Evolutionary conservation across 768 basidiomycete genomes (phyloP).

Genomic region (Boletus eberwhitei): DNA sequence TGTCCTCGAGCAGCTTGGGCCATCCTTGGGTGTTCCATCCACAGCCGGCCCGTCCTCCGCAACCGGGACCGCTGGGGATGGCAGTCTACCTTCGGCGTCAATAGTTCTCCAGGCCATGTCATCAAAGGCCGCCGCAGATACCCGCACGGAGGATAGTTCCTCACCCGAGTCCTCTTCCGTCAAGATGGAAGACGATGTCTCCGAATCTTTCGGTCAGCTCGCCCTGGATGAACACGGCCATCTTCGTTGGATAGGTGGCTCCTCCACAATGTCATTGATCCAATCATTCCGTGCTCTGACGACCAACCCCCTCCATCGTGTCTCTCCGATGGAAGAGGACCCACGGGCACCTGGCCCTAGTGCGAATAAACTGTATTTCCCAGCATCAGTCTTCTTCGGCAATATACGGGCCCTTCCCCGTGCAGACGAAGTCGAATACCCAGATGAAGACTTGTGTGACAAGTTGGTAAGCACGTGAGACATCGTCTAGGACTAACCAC

Average conservation of each 20-base stretch:
- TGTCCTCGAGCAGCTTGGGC: constrained; percentile 68
- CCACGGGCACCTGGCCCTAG: constrained; percentile 74
- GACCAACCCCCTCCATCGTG: constrained; percentile 67
- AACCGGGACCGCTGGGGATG: constrained; percentile 12
- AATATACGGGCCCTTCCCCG: constrained; percentile 79
- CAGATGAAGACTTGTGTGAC: constrained; percentile 80
- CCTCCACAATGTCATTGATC: constrained; percentile 88
- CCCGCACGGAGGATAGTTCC: constrained; percentile 32
- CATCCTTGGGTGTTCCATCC: constrained; percentile 44
- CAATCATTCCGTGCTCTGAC: constrained; percentile 81
- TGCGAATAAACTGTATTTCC: constrained; percentile 84
- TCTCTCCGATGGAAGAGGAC: constrained; percentile 84
- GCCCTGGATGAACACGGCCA: constrained; percentile 88
- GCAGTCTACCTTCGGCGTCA: constrained; percentile 24
- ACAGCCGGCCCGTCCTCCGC: constrained; percentile 31
- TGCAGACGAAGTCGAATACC: constrained; percentile 85
- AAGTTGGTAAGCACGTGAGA: constrained; percentile 60
- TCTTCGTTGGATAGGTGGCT: constrained; percentile 89
- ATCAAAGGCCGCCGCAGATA: constrained; percentile 35
- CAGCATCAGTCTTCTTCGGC: constrained; percentile 83
- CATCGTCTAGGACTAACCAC: constrained; percentile 9
- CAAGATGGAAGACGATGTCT: constrained; percentile 64
- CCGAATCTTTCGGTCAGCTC: constrained; percentile 82
- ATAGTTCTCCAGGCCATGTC: constrained; percentile 36
- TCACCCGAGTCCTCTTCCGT: constrained; percentile 33